These are phyloP conservation scores for Aphanomyces stellatus DNA, from an alignment of 352 stramenopile genomes.

Conservation along the genomic window DNA sequence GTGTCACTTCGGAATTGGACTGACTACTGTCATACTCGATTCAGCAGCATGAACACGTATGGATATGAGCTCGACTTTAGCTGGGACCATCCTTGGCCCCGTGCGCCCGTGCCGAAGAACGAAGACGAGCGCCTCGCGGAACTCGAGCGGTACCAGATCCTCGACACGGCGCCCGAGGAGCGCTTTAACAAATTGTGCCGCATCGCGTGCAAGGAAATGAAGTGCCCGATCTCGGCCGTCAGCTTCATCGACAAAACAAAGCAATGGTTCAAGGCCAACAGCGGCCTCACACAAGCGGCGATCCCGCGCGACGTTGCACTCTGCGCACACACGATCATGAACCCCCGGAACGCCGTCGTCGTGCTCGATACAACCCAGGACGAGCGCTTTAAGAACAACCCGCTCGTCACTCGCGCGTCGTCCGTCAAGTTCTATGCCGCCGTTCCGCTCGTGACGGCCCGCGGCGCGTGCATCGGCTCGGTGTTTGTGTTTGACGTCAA, in stretches of 20 bases:
- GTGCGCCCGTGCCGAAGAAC: conserved; percentile 54
- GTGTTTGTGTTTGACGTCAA: conserved; percentile 85
- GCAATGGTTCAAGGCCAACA: conserved; percentile 85
- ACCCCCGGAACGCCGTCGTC: conserved; percentile 68
- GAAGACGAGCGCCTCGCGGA: conserved; percentile 61
- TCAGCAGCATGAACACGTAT: conserved; percentile 29
- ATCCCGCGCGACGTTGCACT: conserved; percentile 76
- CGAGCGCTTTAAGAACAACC: conserved; percentile 78
- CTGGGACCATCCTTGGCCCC: conserved; percentile 79
- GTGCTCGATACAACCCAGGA: conserved; percentile 76
- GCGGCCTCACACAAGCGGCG: conserved; percentile 69
- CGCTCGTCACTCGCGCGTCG: conserved; percentile 68
- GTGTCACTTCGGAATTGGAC: conserved; percentile 14
- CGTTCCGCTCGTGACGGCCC: conserved; percentile 71
- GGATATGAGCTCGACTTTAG: conserved; percentile 76
- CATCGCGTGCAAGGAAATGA: conserved; percentile 85
- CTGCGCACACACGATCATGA: conserved; percentile 82
- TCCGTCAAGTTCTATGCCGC: conserved; percentile 77
- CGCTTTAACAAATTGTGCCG: conserved; percentile 83
- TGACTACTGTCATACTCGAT: conserved; percentile 2
- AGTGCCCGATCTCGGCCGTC: conserved; percentile 79
- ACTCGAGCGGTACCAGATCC: conserved; percentile 58
- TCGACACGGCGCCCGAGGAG: conserved; percentile 75
- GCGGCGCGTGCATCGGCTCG: conserved; percentile 69
- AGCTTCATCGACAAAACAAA: conserved; percentile 82